Evolutionary conservation across 1,284 basidiomycete species (phyloP).

Genomic region (Ceratobasidium sp.): DNA sequence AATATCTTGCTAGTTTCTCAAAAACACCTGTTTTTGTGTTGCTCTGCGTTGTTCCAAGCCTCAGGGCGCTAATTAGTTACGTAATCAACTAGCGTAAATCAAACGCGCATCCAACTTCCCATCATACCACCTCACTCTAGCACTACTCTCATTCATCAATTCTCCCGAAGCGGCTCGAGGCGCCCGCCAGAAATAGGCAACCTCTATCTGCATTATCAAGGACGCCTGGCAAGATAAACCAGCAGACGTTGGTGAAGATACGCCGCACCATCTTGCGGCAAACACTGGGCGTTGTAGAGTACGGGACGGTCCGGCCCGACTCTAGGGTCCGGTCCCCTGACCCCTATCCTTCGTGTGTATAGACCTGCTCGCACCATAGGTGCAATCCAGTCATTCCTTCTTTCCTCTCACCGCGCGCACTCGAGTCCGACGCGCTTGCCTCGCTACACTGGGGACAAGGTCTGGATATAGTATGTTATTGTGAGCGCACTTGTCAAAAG

Average conservation of each 20-base stretch:
- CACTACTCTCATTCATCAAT: no score
- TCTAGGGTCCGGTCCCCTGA: no score
- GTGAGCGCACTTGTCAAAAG: background rate
- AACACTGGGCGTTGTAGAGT: no score
- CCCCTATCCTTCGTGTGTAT: no score
- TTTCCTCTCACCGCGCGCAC: no score
- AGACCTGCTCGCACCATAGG: no score
- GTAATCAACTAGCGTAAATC: background rate
- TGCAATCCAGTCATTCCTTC: no score
- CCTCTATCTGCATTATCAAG: background rate
- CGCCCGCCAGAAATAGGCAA: background rate
- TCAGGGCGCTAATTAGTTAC: background rate
- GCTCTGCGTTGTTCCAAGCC: no score
- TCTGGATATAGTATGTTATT: background rate
- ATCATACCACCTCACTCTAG: background rate
- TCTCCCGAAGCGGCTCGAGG: background rate
- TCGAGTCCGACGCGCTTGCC: no score
- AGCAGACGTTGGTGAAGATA: background rate
- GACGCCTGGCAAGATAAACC: background rate
- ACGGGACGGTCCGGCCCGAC: no score
- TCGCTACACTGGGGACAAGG: background rate
- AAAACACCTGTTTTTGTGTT: no score
- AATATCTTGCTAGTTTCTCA: no score
- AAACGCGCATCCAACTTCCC: conserved; percentile 3
- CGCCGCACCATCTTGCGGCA: background rate